Evolutionary conservation across 2,329 filamentous ascomycete species (phyloP).

Genomic region (Zasmidium angulare): DNA sequence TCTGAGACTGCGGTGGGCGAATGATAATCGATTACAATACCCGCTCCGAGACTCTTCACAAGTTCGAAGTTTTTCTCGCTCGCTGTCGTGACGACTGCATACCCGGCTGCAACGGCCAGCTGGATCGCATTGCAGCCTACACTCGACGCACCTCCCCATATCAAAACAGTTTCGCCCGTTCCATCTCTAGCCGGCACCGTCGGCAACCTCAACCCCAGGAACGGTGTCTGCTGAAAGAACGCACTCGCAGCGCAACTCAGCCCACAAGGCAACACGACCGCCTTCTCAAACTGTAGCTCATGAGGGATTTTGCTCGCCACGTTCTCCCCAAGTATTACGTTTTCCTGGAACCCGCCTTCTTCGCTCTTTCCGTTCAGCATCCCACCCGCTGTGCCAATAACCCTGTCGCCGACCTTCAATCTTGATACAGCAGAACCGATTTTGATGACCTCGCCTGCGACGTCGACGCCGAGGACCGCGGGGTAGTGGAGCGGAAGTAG

Average conservation of each 20-base stretch:
- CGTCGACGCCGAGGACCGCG: constrained; percentile 50
- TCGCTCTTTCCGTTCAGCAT: constrained; percentile 5
- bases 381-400: constrained; percentile 35
- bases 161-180: constrained; percentile 39
- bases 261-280: constrained; percentile 20
- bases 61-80: constrained; percentile 46
- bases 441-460: constrained; percentile 51
- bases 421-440: constrained; percentile 57
- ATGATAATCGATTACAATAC: constrained; percentile 43
- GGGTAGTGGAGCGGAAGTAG: constrained; percentile 26
- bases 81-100: constrained; percentile 47
- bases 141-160: constrained; percentile 56
- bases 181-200: constrained; percentile 11
- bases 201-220: constrained; percentile 14
- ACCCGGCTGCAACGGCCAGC: constrained; percentile 45
- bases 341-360: constrained; percentile 22
- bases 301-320: constrained; percentile 17
- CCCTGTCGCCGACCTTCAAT: constrained; percentile 59
- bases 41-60: constrained; percentile 46
- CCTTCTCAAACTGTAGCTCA: constrained; percentile 18
- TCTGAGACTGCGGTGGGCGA: constrained; percentile 14
- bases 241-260: constrained; percentile 22
- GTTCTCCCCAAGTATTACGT: constrained; percentile 16
- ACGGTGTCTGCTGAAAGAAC: constrained; percentile 16
- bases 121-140: constrained; percentile 51